These are phyloP conservation scores for Cryptococcus neoformans DNA, from an alignment of 1,284 basidiomycete species.

Conservation along the genomic window DNA sequence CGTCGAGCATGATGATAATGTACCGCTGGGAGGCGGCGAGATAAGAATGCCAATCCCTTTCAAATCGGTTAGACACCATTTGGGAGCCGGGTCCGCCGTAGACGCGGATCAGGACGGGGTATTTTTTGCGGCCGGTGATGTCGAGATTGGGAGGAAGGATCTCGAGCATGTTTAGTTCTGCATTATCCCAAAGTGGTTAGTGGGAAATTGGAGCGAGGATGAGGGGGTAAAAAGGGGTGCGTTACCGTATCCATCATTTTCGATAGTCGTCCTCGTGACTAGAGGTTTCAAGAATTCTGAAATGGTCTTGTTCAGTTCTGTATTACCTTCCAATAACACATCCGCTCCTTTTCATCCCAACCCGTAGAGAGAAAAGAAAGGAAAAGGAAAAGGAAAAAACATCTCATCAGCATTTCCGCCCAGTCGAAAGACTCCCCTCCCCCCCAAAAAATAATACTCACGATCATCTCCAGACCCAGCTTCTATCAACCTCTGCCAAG, in stretches of 20 bases:
- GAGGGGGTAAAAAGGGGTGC: not conserved
- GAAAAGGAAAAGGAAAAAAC: not conserved
- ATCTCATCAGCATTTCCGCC: not conserved
- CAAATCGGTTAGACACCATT: conserved; percentile 63
- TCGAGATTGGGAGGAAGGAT: conserved; percentile 90
- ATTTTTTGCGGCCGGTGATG: conserved; percentile 83
- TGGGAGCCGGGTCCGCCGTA: conserved; percentile 92
- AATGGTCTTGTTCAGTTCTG: conserved; percentile 65
- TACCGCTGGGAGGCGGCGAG: conserved; percentile 79
- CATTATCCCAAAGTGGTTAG: too few relatives aligned
- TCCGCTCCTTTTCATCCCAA: conserved; percentile 12
- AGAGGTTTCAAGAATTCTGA: conserved; percentile 70
- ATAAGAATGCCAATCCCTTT: conserved; percentile 81
- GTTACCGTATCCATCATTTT: conserved; percentile 74
- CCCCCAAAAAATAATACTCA: not conserved
- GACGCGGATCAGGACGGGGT: conserved; percentile 87
- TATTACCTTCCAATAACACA: conserved; percentile 66
- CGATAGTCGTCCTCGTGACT: conserved; percentile 65
- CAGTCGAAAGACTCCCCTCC: not conserved
- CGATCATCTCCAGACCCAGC: conserved; percentile 24
- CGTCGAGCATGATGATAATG: conserved; percentile 82
- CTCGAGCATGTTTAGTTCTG: conserved; percentile 83
- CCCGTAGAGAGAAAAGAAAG: not conserved
- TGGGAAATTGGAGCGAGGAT: not conserved
- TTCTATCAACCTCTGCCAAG: conserved; percentile 78